These are phyloP conservation scores for Entomophthora muscae DNA, from an alignment of 371 early-diverging fungal genomes.

Conservation along the genomic window DNA sequence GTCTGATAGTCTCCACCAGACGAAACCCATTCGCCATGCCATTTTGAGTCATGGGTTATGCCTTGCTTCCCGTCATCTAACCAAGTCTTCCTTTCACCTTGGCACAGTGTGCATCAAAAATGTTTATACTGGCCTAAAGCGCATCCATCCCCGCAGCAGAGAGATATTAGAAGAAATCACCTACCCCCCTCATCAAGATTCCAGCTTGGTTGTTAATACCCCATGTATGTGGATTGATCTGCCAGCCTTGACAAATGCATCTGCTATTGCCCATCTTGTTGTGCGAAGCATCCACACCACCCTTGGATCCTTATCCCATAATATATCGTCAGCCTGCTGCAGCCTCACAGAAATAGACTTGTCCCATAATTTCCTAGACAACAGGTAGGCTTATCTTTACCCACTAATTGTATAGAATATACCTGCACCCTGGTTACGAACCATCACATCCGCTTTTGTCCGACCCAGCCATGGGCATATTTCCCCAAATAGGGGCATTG, in stretches of 20 bases:
- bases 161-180: background rate
- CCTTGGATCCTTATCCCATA: background rate
- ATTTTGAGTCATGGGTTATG: background rate
- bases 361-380: background rate
- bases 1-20: background rate
- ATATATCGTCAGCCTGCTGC: background rate
- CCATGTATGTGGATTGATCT: background rate
- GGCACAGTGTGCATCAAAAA: background rate
- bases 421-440: background rate
- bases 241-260: background rate
- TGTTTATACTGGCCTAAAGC: background rate
- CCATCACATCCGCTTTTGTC: background rate
- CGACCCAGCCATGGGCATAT: background rate
- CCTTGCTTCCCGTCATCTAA: background rate
- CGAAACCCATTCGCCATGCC: background rate
- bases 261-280: background rate
- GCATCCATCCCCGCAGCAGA: background rate
- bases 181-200: background rate
- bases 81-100: background rate
- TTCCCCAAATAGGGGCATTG: background rate
- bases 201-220: background rate
- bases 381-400: background rate
- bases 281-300: background rate
- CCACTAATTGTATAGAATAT: background rate
- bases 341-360: background rate